A percentile compares a stretch with the other conserved stretches of the same genome.
Evolutionary conservation across 2,329 filamentous ascomycete species (phyloP).

Genomic region (Ophidiomyces ophidiicola): DNA sequence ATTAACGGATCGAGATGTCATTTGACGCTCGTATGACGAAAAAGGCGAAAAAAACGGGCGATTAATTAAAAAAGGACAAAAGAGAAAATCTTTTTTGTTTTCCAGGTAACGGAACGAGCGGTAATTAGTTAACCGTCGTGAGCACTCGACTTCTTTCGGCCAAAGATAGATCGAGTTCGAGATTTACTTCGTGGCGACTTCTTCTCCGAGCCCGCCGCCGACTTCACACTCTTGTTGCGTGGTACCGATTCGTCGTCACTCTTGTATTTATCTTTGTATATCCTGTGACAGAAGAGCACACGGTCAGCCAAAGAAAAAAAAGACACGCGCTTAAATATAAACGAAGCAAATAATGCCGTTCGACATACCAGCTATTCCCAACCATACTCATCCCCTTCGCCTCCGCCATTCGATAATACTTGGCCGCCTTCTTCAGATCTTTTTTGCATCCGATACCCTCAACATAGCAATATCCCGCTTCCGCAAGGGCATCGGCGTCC

Average conservation of each 20-base stretch:
- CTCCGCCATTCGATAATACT: conserved; percentile 80
- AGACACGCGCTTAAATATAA: conserved; percentile 12
- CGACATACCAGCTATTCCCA: conserved; percentile 85
- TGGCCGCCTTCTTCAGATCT: conserved; percentile 85
- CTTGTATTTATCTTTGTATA: conserved; percentile 88
- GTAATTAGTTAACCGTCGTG: conserved; percentile 16
- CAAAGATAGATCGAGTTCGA: conserved; percentile 61
- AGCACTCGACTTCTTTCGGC: conserved; percentile 41
- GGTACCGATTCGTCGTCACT: conserved; percentile 44
- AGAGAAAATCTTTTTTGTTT: conserved; percentile 2
- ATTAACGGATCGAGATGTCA: not conserved
- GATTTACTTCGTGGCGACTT: conserved; percentile 60
- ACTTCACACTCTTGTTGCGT: conserved; percentile 9
- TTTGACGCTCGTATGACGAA: not conserved
- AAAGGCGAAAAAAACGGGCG: not conserved
- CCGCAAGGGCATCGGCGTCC: conserved; percentile 82
- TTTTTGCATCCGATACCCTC: conserved; percentile 92
- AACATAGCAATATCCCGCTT: conserved; percentile 92
- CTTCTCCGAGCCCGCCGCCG: conserved; percentile 31
- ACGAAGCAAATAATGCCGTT: conserved; percentile 1
- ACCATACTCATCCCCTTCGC: conserved; percentile 94
- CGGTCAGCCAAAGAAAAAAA: conserved; percentile 9
- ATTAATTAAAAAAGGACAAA: not conserved
- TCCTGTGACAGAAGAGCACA: conserved; percentile 46
- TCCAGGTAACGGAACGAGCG: not conserved